A percentile compares a stretch with the other conserved stretches of the same genome.
Evolutionary conservation across 192 early-diverging fungal genomes (phyloP).

Genomic region (Backusella sp.): DNA sequence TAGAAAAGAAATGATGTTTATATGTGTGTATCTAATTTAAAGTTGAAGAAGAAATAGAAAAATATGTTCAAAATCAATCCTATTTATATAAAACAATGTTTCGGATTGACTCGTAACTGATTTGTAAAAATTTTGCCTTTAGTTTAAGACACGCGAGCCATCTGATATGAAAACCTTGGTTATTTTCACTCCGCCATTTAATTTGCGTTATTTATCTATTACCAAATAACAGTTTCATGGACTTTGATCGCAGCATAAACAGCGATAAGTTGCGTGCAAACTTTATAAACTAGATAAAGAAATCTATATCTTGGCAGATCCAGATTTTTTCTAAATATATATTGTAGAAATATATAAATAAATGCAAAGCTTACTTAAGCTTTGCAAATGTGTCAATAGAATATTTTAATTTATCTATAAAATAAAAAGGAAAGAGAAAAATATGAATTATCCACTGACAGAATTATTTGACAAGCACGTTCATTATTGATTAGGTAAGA

Average conservation of each 20-base stretch:
- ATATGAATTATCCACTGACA: background rate
- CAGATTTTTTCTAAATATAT: background rate
- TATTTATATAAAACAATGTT: background rate
- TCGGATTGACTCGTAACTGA: constrained; percentile 5
- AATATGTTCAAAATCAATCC: background rate
- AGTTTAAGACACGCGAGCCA: constrained; percentile 4
- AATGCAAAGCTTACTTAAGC: background rate
- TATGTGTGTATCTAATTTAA: background rate
- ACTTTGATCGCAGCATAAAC: background rate
- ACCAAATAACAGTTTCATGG: background rate
- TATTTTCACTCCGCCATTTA: background rate
- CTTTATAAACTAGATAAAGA: background rate
- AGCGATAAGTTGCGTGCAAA: background rate
- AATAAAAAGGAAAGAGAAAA: background rate
- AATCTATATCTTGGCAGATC: background rate
- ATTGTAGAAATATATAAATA: background rate
- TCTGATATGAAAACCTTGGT: background rate
- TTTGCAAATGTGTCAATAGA: background rate
- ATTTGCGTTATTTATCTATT: background rate
- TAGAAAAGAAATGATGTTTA: background rate
- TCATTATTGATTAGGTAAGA: background rate
- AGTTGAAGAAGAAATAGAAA: background rate
- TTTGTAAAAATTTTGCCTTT: background rate
- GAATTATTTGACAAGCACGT: constrained; percentile 2
- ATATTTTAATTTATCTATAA: background rate